Conservation (phyloP, 257 asterid species). For the Striga asiatica region DNA sequence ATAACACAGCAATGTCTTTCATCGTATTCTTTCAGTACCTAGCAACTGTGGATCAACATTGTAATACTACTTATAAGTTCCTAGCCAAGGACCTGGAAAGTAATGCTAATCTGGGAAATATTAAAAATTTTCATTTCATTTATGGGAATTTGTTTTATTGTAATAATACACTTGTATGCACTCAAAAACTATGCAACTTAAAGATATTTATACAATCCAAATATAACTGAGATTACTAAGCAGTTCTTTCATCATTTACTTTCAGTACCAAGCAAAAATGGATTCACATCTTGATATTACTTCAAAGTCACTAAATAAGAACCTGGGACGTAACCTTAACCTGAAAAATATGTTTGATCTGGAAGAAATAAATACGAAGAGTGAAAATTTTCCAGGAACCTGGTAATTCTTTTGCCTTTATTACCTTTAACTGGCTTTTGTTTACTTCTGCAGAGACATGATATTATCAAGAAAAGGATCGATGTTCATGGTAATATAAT, state of each 20-base stretch:
- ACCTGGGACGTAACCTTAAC: background rate
- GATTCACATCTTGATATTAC: background rate
- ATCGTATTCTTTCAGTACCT: background rate
- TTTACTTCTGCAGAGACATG: constrained; percentile 70
- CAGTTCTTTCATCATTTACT: background rate
- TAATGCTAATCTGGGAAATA: background rate
- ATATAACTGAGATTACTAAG: background rate
- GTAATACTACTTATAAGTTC: background rate
- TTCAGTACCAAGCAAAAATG: background rate
- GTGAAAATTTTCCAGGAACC: constrained; percentile 1
- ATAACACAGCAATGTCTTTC: background rate
- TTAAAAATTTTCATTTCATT: background rate
- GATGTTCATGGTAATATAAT: constrained; percentile 85
- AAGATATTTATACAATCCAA: background rate
- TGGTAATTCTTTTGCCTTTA: background rate
- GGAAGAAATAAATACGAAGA: background rate
- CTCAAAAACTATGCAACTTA: background rate
- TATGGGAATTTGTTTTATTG: background rate
- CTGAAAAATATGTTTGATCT: background rate
- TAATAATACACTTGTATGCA: background rate
- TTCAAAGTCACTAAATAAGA: background rate
- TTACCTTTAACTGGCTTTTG: constrained; percentile 18
- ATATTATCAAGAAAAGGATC: constrained; percentile 84
- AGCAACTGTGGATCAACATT: background rate
- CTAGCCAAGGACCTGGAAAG: background rate